Conservation (phyloP, 345 rosid genomes). For the Camelina sativa region DNA sequence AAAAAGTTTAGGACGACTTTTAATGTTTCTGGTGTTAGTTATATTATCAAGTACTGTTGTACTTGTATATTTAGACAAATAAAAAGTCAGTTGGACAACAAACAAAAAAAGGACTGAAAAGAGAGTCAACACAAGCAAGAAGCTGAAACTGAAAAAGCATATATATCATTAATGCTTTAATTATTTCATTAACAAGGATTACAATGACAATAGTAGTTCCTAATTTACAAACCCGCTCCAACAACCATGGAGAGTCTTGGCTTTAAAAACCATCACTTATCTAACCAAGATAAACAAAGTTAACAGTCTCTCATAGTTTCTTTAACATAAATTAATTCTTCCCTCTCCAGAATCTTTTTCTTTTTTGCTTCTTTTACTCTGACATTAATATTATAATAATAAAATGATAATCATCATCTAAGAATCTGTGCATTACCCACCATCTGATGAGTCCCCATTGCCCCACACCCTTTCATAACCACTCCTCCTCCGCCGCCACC, state of each 20-base stretch:
- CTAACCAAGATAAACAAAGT: slow-evolving; percentile 19
- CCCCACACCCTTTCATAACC: slow-evolving; percentile 57
- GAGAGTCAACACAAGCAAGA: background rate
- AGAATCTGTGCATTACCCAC: slow-evolving; percentile 64
- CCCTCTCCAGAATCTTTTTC: slow-evolving; percentile 11
- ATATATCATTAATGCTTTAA: slow-evolving; percentile 18
- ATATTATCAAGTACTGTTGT: background rate
- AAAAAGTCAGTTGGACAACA: too few species aligned
- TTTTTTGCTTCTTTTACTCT: background rate
- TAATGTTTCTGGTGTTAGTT: background rate
- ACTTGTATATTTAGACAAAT: background rate
- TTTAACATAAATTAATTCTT: slow-evolving; percentile 8
- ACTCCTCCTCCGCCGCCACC: slow-evolving; percentile 48
- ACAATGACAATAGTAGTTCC: slow-evolving; percentile 26
- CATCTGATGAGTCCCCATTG: slow-evolving; percentile 51
- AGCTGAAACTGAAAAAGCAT: slow-evolving; percentile 22
- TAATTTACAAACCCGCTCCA: slow-evolving; percentile 34
- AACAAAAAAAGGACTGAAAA: background rate
- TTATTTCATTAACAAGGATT: slow-evolving; percentile 31
- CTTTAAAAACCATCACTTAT: slow-evolving; percentile 7
- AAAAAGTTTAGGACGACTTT: background rate
- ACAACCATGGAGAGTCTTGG: slow-evolving; percentile 25
- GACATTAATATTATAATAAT: slow-evolving; percentile 28
- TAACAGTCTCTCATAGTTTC: slow-evolving; percentile 19
- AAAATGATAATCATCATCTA: slow-evolving; percentile 44